Evolutionary conservation across 306 rosid genomes (phyloP).

Genomic region (Fagus crenata): DNA sequence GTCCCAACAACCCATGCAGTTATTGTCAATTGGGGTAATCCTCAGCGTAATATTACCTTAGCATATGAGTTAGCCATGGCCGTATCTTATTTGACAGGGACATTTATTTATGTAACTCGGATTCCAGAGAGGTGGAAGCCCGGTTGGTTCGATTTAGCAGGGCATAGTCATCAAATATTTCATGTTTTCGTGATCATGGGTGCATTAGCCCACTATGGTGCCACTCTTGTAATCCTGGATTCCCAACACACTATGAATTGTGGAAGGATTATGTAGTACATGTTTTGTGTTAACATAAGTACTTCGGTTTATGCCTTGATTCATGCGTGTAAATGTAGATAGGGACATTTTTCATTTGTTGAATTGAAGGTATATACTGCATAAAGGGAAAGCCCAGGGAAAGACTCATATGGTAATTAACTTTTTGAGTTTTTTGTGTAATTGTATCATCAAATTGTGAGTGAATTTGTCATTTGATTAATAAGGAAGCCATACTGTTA

Average conservation of each 20-base stretch:
- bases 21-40: constrained; percentile 77
- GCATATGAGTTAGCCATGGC: constrained; percentile 79
- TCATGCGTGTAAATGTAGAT: neutral
- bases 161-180: constrained; percentile 93
- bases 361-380: neutral
- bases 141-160: constrained; percentile 87
- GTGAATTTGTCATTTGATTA: neutral
- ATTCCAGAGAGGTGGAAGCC: constrained; percentile 91
- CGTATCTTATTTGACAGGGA: constrained; percentile 66
- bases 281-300: neutral
- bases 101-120: constrained; percentile 66
- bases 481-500: no score
- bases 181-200: constrained; percentile 83
- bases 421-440: neutral
- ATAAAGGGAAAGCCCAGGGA: neutral
- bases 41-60: constrained; percentile 57
- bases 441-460: neutral
- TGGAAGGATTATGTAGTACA: constrained; percentile 3
- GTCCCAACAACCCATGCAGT: constrained; percentile 78
- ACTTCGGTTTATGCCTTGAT: no score
- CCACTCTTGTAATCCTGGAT: constrained; percentile 67
- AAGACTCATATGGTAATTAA: neutral
- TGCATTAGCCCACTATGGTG: constrained; percentile 83
- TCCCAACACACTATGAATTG: constrained; percentile 75
- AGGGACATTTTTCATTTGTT: neutral